Evolutionary conservation across 2,329 filamentous ascomycete species (phyloP), one percentile per base, ranked within the genome.

Genomic region (Pyricularia pennisetigena): DNA sequence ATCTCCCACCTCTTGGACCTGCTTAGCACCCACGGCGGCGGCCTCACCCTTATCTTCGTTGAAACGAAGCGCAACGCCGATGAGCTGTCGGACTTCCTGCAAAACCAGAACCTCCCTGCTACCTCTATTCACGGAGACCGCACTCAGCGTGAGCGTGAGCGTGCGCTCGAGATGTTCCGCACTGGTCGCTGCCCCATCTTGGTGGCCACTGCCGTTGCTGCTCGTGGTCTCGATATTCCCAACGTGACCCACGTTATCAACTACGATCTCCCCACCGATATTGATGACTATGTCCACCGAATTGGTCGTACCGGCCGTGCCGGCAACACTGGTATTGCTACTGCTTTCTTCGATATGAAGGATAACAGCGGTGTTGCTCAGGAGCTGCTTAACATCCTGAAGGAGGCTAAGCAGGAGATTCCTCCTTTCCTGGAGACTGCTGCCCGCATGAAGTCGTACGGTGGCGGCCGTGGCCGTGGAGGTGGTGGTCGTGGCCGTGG

Each of bases 51-150:
- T 71, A 97, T 99, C 78, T 99, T 99, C 82, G 95, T 99, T 71
- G 95, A 98, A 86, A 98, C 95, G 70, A 99, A 99, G 90, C 94
- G 95, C 74, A 98, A 98, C 94, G 95, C 95, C 70, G 95, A 99
- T 80, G 94, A 94, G 20, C 85, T 99, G 68, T 98, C 94, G 71
- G 95, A 99, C 79, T 99, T 97, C 86, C 84, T 99, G 70, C 96
- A 98, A 84, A 97, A 97, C 85, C 94, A 98, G 82, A 94, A 89
- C 80, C 97, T 99, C 88, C 94, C 94, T 9, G 95, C 95, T 68
- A 99, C 95, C 23, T 97, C 95, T 67, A 99, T 99, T 76, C 95
- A 99, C 82, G 95, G 95, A 79, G 95, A 99, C 80, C 93, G 95
- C 75, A 98, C 94, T 69, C 95, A 99, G 85, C 94, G 94, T 74